Percentiles rank a stretch among this genome's conserved stretches.
phyloP scores from a whole-genome alignment of 2,329 filamentous ascomycete species.

The Botrytis pseudocinerea region DNA sequence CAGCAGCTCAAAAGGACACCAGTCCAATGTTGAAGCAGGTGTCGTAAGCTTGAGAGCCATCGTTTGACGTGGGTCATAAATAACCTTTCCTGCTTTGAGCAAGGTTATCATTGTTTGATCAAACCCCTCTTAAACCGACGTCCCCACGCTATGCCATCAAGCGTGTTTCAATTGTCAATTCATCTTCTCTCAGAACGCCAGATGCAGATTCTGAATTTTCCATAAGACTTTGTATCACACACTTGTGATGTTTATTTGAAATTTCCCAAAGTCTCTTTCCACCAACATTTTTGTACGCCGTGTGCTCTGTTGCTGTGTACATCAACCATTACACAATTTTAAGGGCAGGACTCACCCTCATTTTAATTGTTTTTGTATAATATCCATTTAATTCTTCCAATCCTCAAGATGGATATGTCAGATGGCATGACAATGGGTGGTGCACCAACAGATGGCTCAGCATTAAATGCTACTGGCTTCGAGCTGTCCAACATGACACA shows the following conservation, averaged over 20 bases:
- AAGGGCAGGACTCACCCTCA: neutral
- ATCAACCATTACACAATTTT: neutral
- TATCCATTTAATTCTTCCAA: neutral
- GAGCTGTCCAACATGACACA: conserved; percentile 44
- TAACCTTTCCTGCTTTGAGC: neutral
- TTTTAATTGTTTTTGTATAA: neutral
- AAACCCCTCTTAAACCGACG: neutral
- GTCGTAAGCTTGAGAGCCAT: neutral
- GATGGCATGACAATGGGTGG: conserved; percentile 33
- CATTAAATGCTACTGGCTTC: conserved; percentile 41
- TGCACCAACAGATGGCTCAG: conserved; percentile 27
- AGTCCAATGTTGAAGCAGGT: neutral
- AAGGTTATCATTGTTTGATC: conserved; percentile 9
- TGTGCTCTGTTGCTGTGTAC: neutral
- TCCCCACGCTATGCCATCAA: neutral
- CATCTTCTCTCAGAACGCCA: neutral
- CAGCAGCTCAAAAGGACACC: neutral
- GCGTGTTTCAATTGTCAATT: conserved; percentile 12
- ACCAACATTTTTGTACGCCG: neutral
- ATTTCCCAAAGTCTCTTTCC: neutral
- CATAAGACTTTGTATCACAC: neutral
- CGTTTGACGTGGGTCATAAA: neutral
- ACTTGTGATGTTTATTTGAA: neutral
- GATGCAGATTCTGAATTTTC: neutral
- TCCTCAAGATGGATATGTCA: conserved; percentile 29